Base-by-base conservation (phyloP, 1,284 basidiomycete genomes). In the Microbotryum scabiosae region DNA sequence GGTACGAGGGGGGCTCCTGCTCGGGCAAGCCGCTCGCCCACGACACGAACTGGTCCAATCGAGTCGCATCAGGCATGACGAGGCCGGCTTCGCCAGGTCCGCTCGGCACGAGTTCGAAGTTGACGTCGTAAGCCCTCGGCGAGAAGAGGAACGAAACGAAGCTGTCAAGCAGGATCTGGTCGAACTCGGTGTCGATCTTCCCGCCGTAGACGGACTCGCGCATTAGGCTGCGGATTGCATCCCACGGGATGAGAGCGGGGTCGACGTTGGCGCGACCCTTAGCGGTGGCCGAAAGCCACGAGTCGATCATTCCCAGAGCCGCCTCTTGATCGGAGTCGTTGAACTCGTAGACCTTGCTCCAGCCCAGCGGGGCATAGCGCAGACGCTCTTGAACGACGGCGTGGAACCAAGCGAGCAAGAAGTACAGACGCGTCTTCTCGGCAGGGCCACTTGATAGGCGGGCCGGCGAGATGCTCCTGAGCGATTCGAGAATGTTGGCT, bases 251-350 rank as follows among this genome's bases (percentile, higher is more conserved):
- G 7, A 81, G 80, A 0, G 83, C 85, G 3, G 93, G 93, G 72
- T 96, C 87, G 57, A 97, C 82, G 71, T 97, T 96, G 1, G 91
- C 82, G 64, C 85, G 82, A 25, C 91, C 91, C 72, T 90, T 89
- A 2, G 91, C 85, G 54, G 87, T 80, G 0, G 82, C 76, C 58
- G 80, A 82, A 57, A 96, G 80, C 90, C 92, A 97, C 1, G 84
- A 80, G 72, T 96, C 91, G 73, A 97, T 94, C 14, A 89, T 93
- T 52, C 82, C 82, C 74, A 90, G 86, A 0, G 92, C 91, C 14
- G 92, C 87, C n/a, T 86, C 83, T 82, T 94, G 87, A 73, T 97
- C 93, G 5, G 93, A 94, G 74, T 97, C 91, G 75, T 97, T 97
- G 82, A 97, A 97, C 75, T 97, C 93, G 76, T 97, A 97, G 1